These are phyloP conservation scores for Myxozyma udenii DNA, from an alignment of 805 yeast species.

Conservation along the genomic window DNA sequence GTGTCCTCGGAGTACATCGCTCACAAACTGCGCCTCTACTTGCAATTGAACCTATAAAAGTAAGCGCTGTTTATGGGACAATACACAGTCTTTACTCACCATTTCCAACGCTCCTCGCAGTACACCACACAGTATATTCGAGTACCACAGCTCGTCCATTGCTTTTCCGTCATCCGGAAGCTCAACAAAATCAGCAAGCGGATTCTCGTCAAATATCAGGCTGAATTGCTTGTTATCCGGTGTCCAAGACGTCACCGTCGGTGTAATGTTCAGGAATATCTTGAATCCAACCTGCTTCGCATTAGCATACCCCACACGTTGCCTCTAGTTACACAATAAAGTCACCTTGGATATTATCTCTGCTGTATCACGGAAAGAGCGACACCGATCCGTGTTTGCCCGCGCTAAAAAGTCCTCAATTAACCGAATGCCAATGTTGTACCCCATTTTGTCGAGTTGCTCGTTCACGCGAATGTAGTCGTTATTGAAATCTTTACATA, in stretches of 20 bases:
- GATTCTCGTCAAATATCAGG: slow-evolving; percentile 75
- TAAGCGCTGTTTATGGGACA: not conserved
- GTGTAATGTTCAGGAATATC: slow-evolving; percentile 78
- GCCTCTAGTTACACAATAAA: not conserved
- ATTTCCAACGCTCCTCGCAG: slow-evolving; percentile 87
- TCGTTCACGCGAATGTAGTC: slow-evolving; percentile 76
- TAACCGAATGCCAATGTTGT: slow-evolving; percentile 84
- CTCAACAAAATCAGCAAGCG: slow-evolving; percentile 92
- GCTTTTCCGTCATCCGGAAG: slow-evolving; percentile 77
- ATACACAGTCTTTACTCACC: slow-evolving; percentile 39
- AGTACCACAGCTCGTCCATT: slow-evolving; percentile 79
- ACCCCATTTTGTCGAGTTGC: slow-evolving; percentile 90
- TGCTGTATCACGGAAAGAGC: slow-evolving; percentile 75
- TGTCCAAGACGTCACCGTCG: slow-evolving; percentile 72
- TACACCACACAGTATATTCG: slow-evolving; percentile 86
- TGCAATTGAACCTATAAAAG: slow-evolving; percentile 67
- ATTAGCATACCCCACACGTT: not conserved
- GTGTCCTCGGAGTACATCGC: slow-evolving; percentile 81
- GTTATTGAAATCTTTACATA: slow-evolving; percentile 75
- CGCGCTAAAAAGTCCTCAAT: slow-evolving; percentile 91
- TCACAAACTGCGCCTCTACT: slow-evolving; percentile 74
- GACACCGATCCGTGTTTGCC: slow-evolving; percentile 81
- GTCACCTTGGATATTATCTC: slow-evolving; percentile 66
- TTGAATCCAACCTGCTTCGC: slow-evolving; percentile 68
- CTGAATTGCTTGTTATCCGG: slow-evolving; percentile 71